Evolutionary conservation across 2,329 filamentous ascomycete species (phyloP), one percentile per base, ranked within the genome.

Genomic region (Colletotrichum navitas): DNA sequence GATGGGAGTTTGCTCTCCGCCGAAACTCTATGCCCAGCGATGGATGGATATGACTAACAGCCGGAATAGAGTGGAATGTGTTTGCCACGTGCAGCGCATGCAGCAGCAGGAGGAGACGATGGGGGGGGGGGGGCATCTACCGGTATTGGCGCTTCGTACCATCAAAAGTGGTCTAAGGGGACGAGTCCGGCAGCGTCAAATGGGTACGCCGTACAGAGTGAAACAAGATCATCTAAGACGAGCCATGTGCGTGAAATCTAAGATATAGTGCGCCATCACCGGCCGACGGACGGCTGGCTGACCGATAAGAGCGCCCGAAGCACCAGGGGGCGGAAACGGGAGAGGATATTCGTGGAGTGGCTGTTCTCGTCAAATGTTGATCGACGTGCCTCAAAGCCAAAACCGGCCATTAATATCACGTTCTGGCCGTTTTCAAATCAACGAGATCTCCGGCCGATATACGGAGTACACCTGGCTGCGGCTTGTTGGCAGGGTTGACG

Each of bases 61-160:
- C 47, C 41, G 41, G 70, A 54, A 41, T 59, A 34, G 66, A 56
- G 29, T 51, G 47, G 29, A 12, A 61, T 36, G 34, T 24, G 66
- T 66, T 41, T 66, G 66, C 70, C 70, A 72, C 70, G 66, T 72
- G 70, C 70, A 39, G 34, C 43, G 41, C 66, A 72, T 72, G 70
- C 70, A 56, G 55, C 26, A 61, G 24, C 51, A 63, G 7, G 2
- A 43, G 5, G 18, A 21, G 18, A 41, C 39, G 11, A 39, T 14
- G 34, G 34, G 34, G 34, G 34, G 34, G 34, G 11, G 1, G 34
- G 10, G 34, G 34, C 7, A 32, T 8, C 8, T 59, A 41, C 64
- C 45, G 52, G 59, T 58, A 63, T 34, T 68, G 59, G 65, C 68
- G 52, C 45, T n/a, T 18, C 29, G 59, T 64, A 12, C 24, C 47